Conservation (phyloP, 768 basidiomycete species). For the Russula griseocarnosa region DNA sequence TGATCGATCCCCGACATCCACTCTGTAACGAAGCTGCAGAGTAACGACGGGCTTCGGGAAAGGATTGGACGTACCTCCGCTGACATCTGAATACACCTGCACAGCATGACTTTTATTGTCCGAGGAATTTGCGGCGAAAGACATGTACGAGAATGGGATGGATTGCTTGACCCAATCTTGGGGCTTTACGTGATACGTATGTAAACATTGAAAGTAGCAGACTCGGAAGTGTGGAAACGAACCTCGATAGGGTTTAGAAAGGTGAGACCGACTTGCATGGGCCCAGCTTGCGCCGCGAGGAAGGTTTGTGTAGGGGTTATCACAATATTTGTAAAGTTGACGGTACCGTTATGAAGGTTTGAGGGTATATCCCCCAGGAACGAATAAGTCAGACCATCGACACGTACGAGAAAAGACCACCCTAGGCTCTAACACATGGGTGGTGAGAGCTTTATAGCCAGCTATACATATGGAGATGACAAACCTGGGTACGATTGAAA, state of each 20-base stretch:
- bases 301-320: conserved; percentile 39
- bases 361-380: conserved; percentile 19
- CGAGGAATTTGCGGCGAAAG: conserved; percentile 33
- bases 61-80: conserved; percentile 33
- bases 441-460: background rate
- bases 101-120: conserved; percentile 37
- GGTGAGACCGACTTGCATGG: conserved; percentile 38
- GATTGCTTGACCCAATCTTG: conserved; percentile 39
- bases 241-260: conserved; percentile 43
- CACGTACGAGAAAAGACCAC: conserved; percentile 16
- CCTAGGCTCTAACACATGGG: conserved; percentile 10
- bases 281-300: conserved; percentile 36
- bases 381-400: conserved; percentile 26
- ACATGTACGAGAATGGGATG: conserved; percentile 40
- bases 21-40: conserved; percentile 13
- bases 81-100: conserved; percentile 41
- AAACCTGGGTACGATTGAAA: background rate
- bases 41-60: background rate
- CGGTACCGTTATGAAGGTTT: background rate
- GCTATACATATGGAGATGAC: background rate
- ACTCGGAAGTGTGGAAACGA: background rate
- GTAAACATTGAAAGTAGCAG: background rate
- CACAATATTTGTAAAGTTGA: conserved; percentile 29
- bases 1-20: conserved; percentile 30
- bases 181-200: conserved; percentile 30